Conservation (phyloP, 2,329 filamentous ascomycete species). For the Pestalotiopsis sp. region DNA sequence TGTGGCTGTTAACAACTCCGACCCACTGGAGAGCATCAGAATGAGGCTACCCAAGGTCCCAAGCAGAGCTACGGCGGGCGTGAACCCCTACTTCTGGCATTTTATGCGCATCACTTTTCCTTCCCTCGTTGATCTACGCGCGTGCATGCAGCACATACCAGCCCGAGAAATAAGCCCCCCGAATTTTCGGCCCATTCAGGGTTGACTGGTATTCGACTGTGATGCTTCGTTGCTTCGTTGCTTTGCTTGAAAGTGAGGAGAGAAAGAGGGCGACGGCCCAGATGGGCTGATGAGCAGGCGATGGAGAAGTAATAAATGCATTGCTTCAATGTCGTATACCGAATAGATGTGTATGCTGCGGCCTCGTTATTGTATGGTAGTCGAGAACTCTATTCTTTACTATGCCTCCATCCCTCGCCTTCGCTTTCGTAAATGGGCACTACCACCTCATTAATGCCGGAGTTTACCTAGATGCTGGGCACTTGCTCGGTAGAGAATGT, state of each 20-base stretch:
- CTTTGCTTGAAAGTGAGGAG: not conserved
- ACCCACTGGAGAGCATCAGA: not conserved
- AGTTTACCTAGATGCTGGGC: not conserved
- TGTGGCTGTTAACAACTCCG: slow-evolving; percentile 2
- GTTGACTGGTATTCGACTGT: not conserved
- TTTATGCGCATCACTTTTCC: not conserved
- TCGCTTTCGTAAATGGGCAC: not conserved
- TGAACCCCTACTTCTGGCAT: not conserved
- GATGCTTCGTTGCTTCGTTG: not conserved
- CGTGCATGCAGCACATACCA: not conserved
- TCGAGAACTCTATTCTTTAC: not conserved
- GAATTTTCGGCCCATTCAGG: not conserved
- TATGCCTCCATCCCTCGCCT: not conserved
- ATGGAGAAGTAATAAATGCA: not conserved
- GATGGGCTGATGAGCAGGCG: not conserved
- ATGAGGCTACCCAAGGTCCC: not conserved
- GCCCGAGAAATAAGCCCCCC: not conserved
- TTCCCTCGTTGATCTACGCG: not conserved
- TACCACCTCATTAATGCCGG: not conserved
- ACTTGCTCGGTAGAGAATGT: not conserved
- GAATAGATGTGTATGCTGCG: not conserved
- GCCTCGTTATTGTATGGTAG: not conserved
- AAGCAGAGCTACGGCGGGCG: not conserved
- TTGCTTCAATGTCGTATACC: not conserved
- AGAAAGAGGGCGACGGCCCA: not conserved